Percentiles rank a stretch among this genome's conserved stretches.
These are phyloP conservation scores for Ambrosiella beaveri DNA, from an alignment of 2,329 filamentous ascomycete genomes.

Conservation along the genomic window DNA sequence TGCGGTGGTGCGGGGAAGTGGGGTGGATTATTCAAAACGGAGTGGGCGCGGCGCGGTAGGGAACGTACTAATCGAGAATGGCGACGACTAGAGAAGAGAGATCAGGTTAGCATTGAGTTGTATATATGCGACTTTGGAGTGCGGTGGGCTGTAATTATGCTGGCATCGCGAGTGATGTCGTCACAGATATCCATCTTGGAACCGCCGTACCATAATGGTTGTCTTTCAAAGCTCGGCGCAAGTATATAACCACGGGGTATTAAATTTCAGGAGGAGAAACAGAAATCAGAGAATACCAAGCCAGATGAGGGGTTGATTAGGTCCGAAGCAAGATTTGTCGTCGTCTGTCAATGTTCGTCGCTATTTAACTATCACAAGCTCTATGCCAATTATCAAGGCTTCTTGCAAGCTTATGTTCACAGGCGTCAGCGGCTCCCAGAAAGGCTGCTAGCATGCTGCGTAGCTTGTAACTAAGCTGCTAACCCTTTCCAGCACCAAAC, in stretches of 20 bases:
- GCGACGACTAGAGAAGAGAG: constrained; percentile 47
- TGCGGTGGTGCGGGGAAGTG: constrained; percentile 4
- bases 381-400: neutral
- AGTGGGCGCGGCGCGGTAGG: constrained; percentile 5
- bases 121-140: neutral
- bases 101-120: constrained; percentile 18
- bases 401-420: neutral
- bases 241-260: neutral
- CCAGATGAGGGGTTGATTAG: neutral
- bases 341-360: neutral
- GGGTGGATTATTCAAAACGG: constrained; percentile 1
- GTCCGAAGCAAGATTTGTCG: neutral
- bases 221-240: neutral
- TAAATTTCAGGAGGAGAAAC: neutral
- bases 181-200: neutral
- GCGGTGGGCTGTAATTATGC: neutral
- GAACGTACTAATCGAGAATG: constrained; percentile 81
- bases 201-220: neutral
- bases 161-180: neutral
- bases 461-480: neutral
- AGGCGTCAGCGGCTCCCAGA: neutral
- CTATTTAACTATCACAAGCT: neutral
- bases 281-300: neutral
- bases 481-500: neutral
- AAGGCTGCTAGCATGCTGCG: constrained; percentile 4